A percentile compares a stretch with the other conserved stretches of the same genome.
phyloP scores from a whole-genome alignment of 805 yeast genomes.

The Candida sonorensis region DNA sequence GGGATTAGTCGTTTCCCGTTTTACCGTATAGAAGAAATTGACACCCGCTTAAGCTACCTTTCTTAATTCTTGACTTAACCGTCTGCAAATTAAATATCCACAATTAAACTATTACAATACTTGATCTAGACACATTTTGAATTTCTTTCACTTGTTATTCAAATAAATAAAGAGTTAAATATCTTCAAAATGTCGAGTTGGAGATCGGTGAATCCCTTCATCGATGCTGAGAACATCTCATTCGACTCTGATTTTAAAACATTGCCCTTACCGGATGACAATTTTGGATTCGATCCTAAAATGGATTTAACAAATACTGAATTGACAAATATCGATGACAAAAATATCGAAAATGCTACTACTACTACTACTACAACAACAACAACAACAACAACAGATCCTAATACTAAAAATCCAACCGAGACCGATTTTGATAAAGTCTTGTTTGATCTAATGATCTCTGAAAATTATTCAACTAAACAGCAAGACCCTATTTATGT shows the following conservation, averaged over 20 bases:
- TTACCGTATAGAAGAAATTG: too few species aligned
- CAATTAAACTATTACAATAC: too few species aligned
- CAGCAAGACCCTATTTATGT: slow-evolving; percentile 1
- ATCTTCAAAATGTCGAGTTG: slow-evolving; percentile 8
- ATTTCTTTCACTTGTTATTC: too few species aligned
- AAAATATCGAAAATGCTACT: too few species aligned
- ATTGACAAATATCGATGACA: too few species aligned
- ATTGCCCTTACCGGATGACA: slow-evolving; percentile 47
- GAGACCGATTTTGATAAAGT: slow-evolving; percentile 25
- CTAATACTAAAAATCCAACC: slow-evolving; percentile 3
- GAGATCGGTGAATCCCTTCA: slow-evolving; percentile 19
- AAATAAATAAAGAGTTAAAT: too few species aligned
- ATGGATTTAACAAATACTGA: too few species aligned
- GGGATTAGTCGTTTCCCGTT: too few species aligned
- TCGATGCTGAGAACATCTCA: slow-evolving; percentile 26
- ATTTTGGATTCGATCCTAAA: slow-evolving; percentile 33
- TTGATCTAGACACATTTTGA: too few species aligned
- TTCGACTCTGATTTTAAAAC: slow-evolving; percentile 28
- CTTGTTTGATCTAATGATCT: slow-evolving; percentile 24
- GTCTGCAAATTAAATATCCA: too few species aligned
- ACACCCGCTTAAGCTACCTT: too few species aligned
- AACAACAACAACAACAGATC: slow-evolving; percentile 2
- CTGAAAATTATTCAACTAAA: slow-evolving; percentile 24
- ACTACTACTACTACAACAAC: slow-evolving; percentile 21
- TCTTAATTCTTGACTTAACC: too few species aligned